Conservation (phyloP, 208 protist species). For the Acanthamoeba castellanii region DNA sequence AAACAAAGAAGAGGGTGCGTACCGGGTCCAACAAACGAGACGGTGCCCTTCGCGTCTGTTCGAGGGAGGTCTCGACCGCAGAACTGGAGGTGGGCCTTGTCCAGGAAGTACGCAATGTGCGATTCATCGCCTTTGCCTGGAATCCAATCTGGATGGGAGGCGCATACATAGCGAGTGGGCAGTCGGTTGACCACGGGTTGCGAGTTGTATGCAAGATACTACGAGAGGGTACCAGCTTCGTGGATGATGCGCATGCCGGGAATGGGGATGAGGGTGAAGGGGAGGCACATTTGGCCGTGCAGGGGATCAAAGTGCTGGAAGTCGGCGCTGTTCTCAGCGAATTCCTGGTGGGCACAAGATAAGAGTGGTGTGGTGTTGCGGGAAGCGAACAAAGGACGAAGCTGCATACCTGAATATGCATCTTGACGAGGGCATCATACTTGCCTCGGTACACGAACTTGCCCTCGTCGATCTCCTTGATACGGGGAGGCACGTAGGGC, state of each 20-base stretch:
- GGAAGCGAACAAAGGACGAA: background rate
- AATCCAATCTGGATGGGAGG: constrained; percentile 1
- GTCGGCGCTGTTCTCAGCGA: constrained; percentile 72
- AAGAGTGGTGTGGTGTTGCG: background rate
- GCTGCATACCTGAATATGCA: background rate
- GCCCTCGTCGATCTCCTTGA: constrained; percentile 68
- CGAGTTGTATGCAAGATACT: background rate
- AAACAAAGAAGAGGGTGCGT: background rate
- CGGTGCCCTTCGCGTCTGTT: constrained; percentile 5
- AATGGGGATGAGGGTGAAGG: constrained; percentile 17
- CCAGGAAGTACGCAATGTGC: constrained; percentile 71
- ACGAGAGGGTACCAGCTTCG: background rate
- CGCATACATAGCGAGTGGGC: background rate
- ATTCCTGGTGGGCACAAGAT: constrained; percentile 13
- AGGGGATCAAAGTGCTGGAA: constrained; percentile 66
- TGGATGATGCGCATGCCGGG: constrained; percentile 60
- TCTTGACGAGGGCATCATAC: constrained; percentile 18
- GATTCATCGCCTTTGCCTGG: background rate
- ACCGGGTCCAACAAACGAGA: constrained; percentile 73
- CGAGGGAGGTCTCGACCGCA: constrained; percentile 41
- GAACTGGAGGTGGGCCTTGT: constrained; percentile 69
- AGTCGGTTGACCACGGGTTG: too few species aligned
- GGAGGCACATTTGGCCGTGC: constrained; percentile 44
- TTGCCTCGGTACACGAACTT: constrained; percentile 63
- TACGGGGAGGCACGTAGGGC: background rate